These are phyloP conservation scores for Catharanthus roseus DNA, from an alignment of 257 asterid genomes.

Conservation along the genomic window DNA sequence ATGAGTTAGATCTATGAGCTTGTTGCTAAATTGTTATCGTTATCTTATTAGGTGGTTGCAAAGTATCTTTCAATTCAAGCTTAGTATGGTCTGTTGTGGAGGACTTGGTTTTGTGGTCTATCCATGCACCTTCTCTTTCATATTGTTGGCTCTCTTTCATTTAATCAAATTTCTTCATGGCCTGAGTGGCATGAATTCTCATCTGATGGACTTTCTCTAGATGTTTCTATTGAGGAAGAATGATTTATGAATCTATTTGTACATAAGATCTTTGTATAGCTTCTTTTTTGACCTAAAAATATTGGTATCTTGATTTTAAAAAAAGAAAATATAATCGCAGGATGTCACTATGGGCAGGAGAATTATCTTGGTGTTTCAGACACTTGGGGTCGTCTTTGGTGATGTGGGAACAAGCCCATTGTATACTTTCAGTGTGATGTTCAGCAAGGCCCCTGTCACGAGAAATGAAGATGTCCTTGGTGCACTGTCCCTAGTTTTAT, in stretches of 20 bases:
- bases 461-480: conserved; percentile 92
- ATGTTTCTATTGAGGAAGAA: neutral
- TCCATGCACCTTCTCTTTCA: neutral
- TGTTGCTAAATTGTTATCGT: neutral
- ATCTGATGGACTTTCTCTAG: neutral
- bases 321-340: conserved; percentile 40
- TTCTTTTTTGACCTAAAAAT: conserved; percentile 4
- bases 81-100: neutral
- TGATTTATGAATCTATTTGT: conserved; percentile 1
- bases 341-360: conserved; percentile 73
- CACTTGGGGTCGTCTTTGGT: conserved; percentile 92
- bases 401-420: conserved; percentile 98
- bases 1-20: too few species aligned
- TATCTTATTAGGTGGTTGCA: neutral
- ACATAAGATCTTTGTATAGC: conserved; percentile 10
- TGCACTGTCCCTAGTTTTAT: conserved; percentile 82
- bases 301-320: conserved; percentile 28
- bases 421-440: conserved; percentile 97
- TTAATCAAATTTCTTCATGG: neutral
- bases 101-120: neutral
- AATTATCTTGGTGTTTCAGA: conserved; percentile 67
- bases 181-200: neutral
- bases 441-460: conserved; percentile 92
- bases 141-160: neutral
- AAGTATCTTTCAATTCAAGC: neutral